phyloP scores from a whole-genome alignment of 371 early-diverging fungal species.

The Syncephalastrum contaminatum region DNA sequence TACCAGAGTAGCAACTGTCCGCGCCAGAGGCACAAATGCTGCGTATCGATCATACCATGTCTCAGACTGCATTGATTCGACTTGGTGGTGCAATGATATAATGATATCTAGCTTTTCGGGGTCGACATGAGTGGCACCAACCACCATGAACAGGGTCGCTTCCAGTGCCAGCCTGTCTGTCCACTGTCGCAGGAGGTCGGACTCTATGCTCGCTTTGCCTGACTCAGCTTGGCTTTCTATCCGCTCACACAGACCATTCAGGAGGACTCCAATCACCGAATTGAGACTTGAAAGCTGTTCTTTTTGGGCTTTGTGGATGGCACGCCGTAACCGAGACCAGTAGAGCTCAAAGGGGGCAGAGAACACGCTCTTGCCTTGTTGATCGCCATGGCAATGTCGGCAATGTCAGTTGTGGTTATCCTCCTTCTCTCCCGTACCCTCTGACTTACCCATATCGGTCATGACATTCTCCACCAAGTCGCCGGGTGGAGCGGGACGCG shows the following conservation, averaged over 20 bases:
- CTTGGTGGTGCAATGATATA: no score
- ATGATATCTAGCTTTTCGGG: slow-evolving; percentile 13
- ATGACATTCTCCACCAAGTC: slow-evolving; percentile 31
- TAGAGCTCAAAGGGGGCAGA: slow-evolving; percentile 28
- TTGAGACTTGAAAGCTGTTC: slow-evolving; percentile 21
- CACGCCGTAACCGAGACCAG: slow-evolving; percentile 39
- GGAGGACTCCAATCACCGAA: background rate
- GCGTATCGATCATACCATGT: slow-evolving; percentile 24
- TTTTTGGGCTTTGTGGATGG: slow-evolving; percentile 21
- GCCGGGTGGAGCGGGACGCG: slow-evolving; percentile 8
- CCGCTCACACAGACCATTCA: no score
- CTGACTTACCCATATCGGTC: slow-evolving; percentile 28
- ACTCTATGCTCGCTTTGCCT: slow-evolving; percentile 12
- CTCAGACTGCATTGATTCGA: slow-evolving; percentile 11
- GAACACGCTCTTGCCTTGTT: slow-evolving; percentile 32
- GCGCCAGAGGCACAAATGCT: slow-evolving; percentile 17
- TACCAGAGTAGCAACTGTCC: slow-evolving; percentile 1
- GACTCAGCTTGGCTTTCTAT: background rate
- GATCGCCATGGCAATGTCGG: background rate
- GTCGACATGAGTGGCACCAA: slow-evolving; percentile 18
- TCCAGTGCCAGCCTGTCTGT: slow-evolving; percentile 36
- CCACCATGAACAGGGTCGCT: slow-evolving; percentile 25
- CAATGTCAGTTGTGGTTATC: background rate
- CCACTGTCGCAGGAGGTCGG: slow-evolving; percentile 23
- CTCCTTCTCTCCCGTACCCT: no score